Percentiles rank a stretch among this genome's conserved stretches.
Evolutionary conservation across 108 stramenopile species (phyloP).

Genomic region (Cyclotella distinguenda): DNA sequence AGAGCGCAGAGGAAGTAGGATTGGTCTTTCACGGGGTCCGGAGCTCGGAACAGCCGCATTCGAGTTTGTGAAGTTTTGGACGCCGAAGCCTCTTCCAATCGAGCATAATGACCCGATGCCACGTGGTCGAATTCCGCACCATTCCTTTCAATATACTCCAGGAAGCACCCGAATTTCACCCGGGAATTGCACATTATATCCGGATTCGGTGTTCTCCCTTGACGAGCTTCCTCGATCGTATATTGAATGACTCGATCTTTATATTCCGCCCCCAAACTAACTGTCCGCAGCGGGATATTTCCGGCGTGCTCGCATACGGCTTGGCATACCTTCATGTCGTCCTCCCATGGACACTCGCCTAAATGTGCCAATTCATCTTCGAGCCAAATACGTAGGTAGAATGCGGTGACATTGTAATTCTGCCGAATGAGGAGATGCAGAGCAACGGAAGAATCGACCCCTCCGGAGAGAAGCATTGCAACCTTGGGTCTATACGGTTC

Average conservation of each 20-base stretch:
- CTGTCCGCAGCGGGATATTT: slow-evolving; percentile 76
- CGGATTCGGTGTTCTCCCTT: slow-evolving; percentile 95
- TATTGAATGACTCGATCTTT: slow-evolving; percentile 86
- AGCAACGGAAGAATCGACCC: slow-evolving; percentile 96
- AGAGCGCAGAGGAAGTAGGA: slow-evolving; percentile 95
- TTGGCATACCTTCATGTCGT: slow-evolving; percentile 72
- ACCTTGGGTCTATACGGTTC: slow-evolving; percentile 50
- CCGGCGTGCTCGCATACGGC: slow-evolving; percentile 91
- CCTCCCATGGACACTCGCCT: slow-evolving; percentile 95
- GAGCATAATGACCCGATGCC: slow-evolving; percentile 96
- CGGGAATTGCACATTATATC: slow-evolving; percentile 96
- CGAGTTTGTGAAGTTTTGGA: not conserved
- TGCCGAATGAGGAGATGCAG: slow-evolving; percentile 78
- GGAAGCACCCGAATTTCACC: slow-evolving; percentile 96
- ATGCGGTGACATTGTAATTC: slow-evolving; percentile 90
- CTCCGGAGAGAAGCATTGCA: slow-evolving; percentile 93
- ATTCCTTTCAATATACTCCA: slow-evolving; percentile 61
- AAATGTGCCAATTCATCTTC: slow-evolving; percentile 95
- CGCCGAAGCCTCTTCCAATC: slow-evolving; percentile 48
- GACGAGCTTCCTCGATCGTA: slow-evolving; percentile 82
- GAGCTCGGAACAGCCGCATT: slow-evolving; percentile 76
- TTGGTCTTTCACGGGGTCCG: slow-evolving; percentile 96
- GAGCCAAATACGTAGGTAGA: slow-evolving; percentile 97
- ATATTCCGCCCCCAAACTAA: slow-evolving; percentile 92
- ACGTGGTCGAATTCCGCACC: slow-evolving; percentile 73